These are phyloP conservation scores for Oryza meyeriana DNA, from an alignment of 176 grass and related monocot genomes.

Conservation along the genomic window DNA sequence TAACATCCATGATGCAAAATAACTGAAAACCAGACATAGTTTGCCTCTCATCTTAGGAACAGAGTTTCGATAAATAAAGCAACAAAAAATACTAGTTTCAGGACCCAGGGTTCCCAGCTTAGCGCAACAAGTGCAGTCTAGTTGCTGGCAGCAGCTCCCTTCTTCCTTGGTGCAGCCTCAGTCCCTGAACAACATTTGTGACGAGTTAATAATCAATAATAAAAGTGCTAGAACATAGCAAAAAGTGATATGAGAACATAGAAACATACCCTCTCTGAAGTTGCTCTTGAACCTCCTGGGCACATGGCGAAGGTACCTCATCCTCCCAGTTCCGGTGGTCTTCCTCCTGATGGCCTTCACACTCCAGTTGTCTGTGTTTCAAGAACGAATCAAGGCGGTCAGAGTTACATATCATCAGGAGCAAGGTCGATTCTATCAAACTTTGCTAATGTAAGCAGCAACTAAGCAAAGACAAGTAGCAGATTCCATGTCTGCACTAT, in stretches of 20 bases:
- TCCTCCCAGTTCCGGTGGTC: conserved; percentile 78
- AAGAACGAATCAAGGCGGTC: not conserved
- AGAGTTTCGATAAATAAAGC: conserved; percentile 9
- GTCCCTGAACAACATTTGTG: conserved; percentile 29
- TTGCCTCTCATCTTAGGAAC: conserved; percentile 11
- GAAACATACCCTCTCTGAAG: conserved; percentile 75
- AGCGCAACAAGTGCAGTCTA: not conserved
- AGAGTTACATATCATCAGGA: not conserved
- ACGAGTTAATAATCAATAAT: not conserved
- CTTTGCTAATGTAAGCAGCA: not conserved
- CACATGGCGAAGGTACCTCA: conserved; percentile 84
- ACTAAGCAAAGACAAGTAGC: too few relatives aligned
- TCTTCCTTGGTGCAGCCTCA: conserved; percentile 66
- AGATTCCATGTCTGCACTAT: not conserved
- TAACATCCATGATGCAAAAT: conserved; percentile 30
- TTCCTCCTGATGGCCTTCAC: conserved; percentile 89
- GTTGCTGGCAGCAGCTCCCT: conserved; percentile 45
- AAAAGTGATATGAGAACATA: not conserved
- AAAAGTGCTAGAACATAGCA: too few relatives aligned
- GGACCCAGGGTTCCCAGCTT: not conserved
- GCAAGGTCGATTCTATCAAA: not conserved
- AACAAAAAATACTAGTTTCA: conserved; percentile 37
- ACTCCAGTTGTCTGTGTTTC: conserved; percentile 77
- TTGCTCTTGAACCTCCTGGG: conserved; percentile 84
- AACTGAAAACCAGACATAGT: conserved; percentile 34